Conservation (phyloP, 164 flowering plant genomes). For the Vitis vinifera region ASM3070453v1 NC_081823.1:7222001-7222500, state of each 20-base stretch:
- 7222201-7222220: neutral
- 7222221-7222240: neutral
- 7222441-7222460: neutral
- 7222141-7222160: neutral
- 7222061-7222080: too few species aligned
- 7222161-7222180: neutral
- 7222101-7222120: too few species aligned
- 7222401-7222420: neutral
- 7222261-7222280: conserved; percentile 79
- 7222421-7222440: neutral
- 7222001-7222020: too few species aligned
- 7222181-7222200: neutral
- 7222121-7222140: too few species aligned
- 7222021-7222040: too few species aligned
- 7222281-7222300: conserved; percentile 89
- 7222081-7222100: too few species aligned
- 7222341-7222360: conserved; percentile 94
- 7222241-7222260: conserved; percentile 41
- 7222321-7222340: conserved; percentile 76
- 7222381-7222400: neutral
- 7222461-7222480: neutral
- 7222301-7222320: conserved; percentile 92
- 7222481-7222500: neutral
- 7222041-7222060: too few species aligned
- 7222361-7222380: conserved; percentile 55